Percentiles rank a stretch among this genome's conserved stretches.
Evolutionary conservation across 164 flowering plant species (phyloP).

Genomic region (Piper betle): DNA sequence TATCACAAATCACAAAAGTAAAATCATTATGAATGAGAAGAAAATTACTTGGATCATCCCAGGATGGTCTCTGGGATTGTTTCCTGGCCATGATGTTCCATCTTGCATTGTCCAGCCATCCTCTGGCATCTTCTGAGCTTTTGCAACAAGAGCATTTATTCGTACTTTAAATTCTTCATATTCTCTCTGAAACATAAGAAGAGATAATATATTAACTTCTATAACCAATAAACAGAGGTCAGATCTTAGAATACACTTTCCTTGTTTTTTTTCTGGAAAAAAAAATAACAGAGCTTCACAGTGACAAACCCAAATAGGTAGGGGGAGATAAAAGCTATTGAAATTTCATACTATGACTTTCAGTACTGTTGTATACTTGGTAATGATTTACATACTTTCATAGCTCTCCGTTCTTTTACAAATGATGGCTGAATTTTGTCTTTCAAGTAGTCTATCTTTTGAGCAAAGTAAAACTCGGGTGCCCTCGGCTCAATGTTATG

Average conservation of each 20-base stretch:
- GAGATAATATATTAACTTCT: neutral
- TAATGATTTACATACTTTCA: conserved; percentile 48
- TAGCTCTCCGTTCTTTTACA: conserved; percentile 89
- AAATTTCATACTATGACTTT: neutral
- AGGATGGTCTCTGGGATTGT: conserved; percentile 94
- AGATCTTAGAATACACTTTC: no score
- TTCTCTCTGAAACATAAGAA: conserved; percentile 51
- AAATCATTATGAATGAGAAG: neutral
- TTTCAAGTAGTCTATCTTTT: conserved; percentile 90
- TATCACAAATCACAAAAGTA: neutral
- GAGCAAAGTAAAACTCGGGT: conserved; percentile 92
- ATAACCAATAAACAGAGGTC: neutral
- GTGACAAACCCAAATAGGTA: neutral
- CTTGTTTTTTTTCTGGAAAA: no score
- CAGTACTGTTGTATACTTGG: neutral
- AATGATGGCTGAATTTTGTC: conserved; percentile 96
- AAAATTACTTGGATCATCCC: conserved; percentile 93
- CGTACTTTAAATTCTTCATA: conserved; percentile 93
- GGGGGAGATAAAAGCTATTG: neutral
- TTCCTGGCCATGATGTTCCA: conserved; percentile 95
- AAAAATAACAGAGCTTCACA: neutral
- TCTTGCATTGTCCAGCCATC: conserved; percentile 99
- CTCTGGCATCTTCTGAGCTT: conserved; percentile 88
- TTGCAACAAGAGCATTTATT: conserved; percentile 85
- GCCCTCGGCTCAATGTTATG: conserved; percentile 92